Conservation (phyloP, 768 basidiomycete genomes). For the Hygrophorus pudorinus region DNA sequence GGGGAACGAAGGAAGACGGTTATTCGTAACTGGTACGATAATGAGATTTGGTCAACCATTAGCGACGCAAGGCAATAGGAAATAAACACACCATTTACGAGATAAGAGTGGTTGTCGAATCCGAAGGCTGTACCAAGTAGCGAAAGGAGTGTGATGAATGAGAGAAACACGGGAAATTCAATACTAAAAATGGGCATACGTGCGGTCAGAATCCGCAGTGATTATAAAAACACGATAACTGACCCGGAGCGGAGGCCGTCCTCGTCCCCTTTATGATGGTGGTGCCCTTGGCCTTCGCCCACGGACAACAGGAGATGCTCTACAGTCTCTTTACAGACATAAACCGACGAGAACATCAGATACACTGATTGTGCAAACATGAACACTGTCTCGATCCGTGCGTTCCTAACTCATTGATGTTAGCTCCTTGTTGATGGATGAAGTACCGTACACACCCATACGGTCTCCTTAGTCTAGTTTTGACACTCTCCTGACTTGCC, state of each 20-base stretch:
- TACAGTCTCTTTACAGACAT: constrained; percentile 94
- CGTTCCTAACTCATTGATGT: constrained; percentile 33
- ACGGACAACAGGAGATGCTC: constrained; percentile 81
- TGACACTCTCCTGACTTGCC: constrained; percentile 13
- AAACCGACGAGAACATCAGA: constrained; percentile 88
- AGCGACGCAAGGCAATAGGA: not conserved
- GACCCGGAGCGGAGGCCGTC: constrained; percentile 35
- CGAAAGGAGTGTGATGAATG: constrained; percentile 45
- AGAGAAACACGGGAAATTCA: constrained; percentile 53
- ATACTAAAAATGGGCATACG: constrained; percentile 57
- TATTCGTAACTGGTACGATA: constrained; percentile 41
- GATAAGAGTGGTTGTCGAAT: constrained; percentile 54
- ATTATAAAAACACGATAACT: constrained; percentile 10
- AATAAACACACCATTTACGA: constrained; percentile 47
- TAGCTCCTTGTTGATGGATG: not conserved
- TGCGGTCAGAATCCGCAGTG: constrained; percentile 16
- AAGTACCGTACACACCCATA: constrained; percentile 21
- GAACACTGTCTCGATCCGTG: constrained; percentile 57
- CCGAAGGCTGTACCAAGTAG: constrained; percentile 45
- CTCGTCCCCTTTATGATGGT: constrained; percentile 63
- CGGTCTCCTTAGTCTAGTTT: constrained; percentile 52
- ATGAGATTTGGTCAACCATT: not conserved
- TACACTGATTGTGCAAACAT: constrained; percentile 91
- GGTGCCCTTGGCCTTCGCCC: constrained; percentile 36
- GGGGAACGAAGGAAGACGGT: constrained; percentile 46